Evolutionary conservation across 768 basidiomycete genomes (phyloP).

Genomic region (Boletus vermiculosoides): DNA sequence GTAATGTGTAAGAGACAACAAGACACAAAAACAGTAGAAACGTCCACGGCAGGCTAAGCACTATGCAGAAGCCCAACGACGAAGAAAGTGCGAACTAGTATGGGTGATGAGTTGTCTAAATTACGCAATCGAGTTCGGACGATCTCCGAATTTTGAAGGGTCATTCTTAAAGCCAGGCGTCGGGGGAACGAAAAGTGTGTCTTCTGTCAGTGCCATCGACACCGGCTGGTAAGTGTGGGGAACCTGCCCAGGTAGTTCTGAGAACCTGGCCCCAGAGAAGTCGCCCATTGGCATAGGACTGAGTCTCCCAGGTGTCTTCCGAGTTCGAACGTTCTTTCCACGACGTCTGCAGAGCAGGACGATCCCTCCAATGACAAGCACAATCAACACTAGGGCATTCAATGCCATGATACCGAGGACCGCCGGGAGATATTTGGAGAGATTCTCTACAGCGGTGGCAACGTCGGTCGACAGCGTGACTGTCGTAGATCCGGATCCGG

Average conservation of each 20-base stretch:
- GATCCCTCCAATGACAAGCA: slow-evolving; percentile 53
- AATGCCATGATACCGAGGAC: slow-evolving; percentile 75
- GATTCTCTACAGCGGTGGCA: slow-evolving; percentile 56
- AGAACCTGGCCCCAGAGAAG: slow-evolving; percentile 26
- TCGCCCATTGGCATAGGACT: slow-evolving; percentile 59
- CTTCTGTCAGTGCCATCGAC: slow-evolving; percentile 48
- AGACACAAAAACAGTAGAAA: slow-evolving; percentile 3
- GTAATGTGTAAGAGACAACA: neutral
- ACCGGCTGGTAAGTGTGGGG: slow-evolving; percentile 70
- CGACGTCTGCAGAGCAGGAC: slow-evolving; percentile 52
- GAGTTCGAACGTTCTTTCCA: slow-evolving; percentile 35
- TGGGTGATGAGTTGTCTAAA: slow-evolving; percentile 1
- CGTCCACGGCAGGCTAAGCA: slow-evolving; percentile 2
- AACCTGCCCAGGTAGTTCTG: slow-evolving; percentile 39
- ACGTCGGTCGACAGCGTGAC: slow-evolving; percentile 60
- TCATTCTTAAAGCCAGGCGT: slow-evolving; percentile 54
- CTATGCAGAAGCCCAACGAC: slow-evolving; percentile 1
- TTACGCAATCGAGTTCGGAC: slow-evolving; percentile 46
- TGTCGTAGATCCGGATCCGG: slow-evolving; percentile 29
- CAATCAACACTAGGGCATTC: slow-evolving; percentile 68
- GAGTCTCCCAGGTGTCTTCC: slow-evolving; percentile 44
- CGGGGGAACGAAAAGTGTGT: slow-evolving; percentile 53
- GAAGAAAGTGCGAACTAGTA: neutral
- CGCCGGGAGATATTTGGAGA: slow-evolving; percentile 66
- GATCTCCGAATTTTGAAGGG: slow-evolving; percentile 28